Percentiles rank a stretch among this genome's conserved stretches.
phyloP scores from a whole-genome alignment of 441 rosid genomes.

The Sinapis alba region DNA sequence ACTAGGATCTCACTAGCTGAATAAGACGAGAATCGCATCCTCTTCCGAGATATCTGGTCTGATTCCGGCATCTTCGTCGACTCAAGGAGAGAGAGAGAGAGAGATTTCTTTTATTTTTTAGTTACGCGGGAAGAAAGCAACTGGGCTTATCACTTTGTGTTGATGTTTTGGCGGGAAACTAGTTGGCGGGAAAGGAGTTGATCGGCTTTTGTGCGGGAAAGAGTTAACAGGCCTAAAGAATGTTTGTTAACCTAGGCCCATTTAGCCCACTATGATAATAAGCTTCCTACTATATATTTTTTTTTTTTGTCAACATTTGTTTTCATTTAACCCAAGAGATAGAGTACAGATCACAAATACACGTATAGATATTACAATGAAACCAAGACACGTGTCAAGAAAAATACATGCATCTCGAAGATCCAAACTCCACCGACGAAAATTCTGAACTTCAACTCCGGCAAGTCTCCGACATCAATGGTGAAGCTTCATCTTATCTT shows the following conservation, averaged over 20 bases:
- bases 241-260: constrained; percentile 2
- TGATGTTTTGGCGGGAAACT: constrained; percentile 33
- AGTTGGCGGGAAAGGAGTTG: constrained; percentile 20
- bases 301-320: too few species aligned
- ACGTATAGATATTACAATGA: too few species aligned
- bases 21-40: constrained; percentile 42
- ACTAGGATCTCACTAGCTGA: constrained; percentile 43
- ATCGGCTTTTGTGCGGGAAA: constrained; percentile 26
- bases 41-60: constrained; percentile 41
- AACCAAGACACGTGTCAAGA: too few species aligned
- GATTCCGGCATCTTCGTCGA: constrained; percentile 42
- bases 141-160: neutral
- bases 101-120: neutral
- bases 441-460: too few species aligned
- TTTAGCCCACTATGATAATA: too few species aligned
- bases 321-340: too few species aligned
- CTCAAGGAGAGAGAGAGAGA: neutral
- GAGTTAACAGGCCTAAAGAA: neutral
- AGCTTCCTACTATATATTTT: too few species aligned
- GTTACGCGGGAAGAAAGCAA: constrained; percentile 9
- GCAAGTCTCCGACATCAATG: too few species aligned
- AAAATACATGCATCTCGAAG: too few species aligned
- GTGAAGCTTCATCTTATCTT: too few species aligned
- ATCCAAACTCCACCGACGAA: too few species aligned
- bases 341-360: too few species aligned